phyloP scores from a whole-genome alignment of 2,329 filamentous ascomycete genomes.

The Camillea tinctor region DNA sequence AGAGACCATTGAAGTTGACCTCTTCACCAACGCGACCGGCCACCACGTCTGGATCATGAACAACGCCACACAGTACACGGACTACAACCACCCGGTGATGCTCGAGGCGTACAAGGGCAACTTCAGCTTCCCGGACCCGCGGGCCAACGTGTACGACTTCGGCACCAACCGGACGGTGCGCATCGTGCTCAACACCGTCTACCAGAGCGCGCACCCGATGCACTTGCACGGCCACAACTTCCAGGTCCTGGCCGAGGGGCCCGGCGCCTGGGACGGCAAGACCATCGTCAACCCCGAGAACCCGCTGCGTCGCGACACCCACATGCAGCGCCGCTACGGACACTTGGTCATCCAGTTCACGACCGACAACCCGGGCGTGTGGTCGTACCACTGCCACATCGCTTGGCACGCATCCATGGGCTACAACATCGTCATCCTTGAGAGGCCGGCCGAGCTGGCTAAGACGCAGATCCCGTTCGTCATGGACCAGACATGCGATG shows the following conservation, averaged over 20 bases:
- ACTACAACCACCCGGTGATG: constrained; percentile 25
- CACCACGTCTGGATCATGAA: constrained; percentile 3
- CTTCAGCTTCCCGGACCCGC: constrained; percentile 7
- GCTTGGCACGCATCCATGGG: constrained; percentile 38
- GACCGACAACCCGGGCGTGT: constrained; percentile 36
- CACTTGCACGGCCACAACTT: constrained; percentile 54
- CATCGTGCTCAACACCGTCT: constrained; percentile 28
- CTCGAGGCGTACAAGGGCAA: constrained; percentile 11
- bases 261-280: constrained; percentile 22
- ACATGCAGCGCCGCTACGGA: constrained; percentile 26
- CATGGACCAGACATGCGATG: constrained; percentile 14
- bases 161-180: constrained; percentile 26
- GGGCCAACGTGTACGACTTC: constrained; percentile 18
- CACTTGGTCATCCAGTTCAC: constrained; percentile 33
- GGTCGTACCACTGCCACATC: constrained; percentile 34
- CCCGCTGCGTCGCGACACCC: constrained; percentile 39
- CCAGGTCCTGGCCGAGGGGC: constrained; percentile 38
- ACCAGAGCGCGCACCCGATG: constrained; percentile 39
- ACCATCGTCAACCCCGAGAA: constrained; percentile 31
- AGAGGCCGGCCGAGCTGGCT: constrained; percentile 25
- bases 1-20: neutral
- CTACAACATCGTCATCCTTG: constrained; percentile 37
- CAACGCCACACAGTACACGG: constrained; percentile 1
- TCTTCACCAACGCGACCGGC: neutral
- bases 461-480: constrained; percentile 10